Base-by-base conservation (phyloP, 345 rosid species). In the Brassica cretica region DNA sequence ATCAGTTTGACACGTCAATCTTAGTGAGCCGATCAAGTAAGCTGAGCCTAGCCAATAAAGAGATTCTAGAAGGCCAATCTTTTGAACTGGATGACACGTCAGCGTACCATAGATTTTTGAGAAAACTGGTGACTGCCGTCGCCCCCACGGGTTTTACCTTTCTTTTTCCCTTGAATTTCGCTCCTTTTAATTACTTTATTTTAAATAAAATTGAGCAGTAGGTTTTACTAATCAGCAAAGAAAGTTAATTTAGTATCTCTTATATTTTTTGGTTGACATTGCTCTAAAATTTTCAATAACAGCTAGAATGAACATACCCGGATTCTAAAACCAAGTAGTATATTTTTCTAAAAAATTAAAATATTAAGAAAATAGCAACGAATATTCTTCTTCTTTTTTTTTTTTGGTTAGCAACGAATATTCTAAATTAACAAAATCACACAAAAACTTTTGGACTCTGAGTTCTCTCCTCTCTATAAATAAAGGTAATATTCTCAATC, bases 11-110 rank as follows among this genome's bases (percentile, higher is more conserved):
- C 58, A 73, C 0, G 60, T 78, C 62, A 66, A 32, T 44, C 29
- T 2, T 1, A 46, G 7, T 1, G 35, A 66, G 77, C 76, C 66
- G 59, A 19, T 59, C 14, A 59, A 19, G 29, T 10, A 59, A 51
- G 14, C 56, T n/a, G 56, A 66, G 49, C 35, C 19, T 18, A 74
- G 76, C 41, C 53, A 56, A 18, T 18, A 27, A 35, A 56, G 16
- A 9, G 44, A 9, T 75, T 80, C 82, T 80, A 80, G 82, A 79
- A 79, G 78, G 71, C 75, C 55, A 69, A 74, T 73, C 70, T 68
- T n/a, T 29, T 6, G 14, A 55, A 80, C 55, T 69, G 15, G 53
- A 64, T 24, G 72, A 59, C 83, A 80, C 83, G 80, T 75, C 83
- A 80, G 15, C 73, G 15, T 35, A 12, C 76, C 83, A 65, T 58